phyloP scores from a whole-genome alignment of 352 stramenopile genomes.

The Globisporangium splendens region DNA sequence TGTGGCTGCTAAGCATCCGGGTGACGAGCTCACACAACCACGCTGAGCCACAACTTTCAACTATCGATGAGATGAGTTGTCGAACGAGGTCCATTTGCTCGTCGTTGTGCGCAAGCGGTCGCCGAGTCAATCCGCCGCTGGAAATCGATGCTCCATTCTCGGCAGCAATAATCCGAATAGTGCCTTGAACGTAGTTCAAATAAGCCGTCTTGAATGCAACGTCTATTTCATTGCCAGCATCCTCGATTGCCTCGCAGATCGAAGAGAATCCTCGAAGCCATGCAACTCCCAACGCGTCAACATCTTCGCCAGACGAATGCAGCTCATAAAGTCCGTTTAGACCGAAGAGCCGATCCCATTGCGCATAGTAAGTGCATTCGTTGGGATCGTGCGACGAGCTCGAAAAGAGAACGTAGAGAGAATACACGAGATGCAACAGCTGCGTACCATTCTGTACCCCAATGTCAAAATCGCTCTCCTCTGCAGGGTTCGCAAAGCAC shows the following conservation, averaged over 20 bases:
- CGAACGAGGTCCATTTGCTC: slow-evolving; percentile 20
- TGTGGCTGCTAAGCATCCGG: slow-evolving; percentile 17
- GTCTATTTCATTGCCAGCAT: background rate
- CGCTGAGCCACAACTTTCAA: slow-evolving; percentile 16
- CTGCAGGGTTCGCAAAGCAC: background rate
- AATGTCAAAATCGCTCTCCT: background rate
- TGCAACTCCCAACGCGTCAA: background rate
- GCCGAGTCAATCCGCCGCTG: slow-evolving; percentile 19
- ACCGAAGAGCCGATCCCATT: slow-evolving; percentile 12
- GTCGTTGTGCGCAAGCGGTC: slow-evolving; percentile 16
- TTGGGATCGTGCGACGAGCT: slow-evolving; percentile 1
- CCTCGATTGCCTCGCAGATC: background rate
- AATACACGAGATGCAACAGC: slow-evolving; percentile 12
- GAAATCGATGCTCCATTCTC: slow-evolving; percentile 34
- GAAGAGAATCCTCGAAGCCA: slow-evolving; percentile 5
- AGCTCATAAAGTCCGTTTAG: background rate
- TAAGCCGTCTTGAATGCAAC: slow-evolving; percentile 25
- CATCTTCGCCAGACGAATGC: background rate
- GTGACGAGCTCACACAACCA: slow-evolving; percentile 25
- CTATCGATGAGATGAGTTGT: slow-evolving; percentile 21
- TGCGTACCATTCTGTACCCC: slow-evolving; percentile 6
- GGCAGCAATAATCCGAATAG: slow-evolving; percentile 21
- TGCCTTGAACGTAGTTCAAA: slow-evolving; percentile 19
- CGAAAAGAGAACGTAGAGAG: slow-evolving; percentile 14
- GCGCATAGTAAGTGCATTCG: slow-evolving; percentile 1